phyloP scores from a whole-genome alignment of 805 yeast genomes.

The Yamadazyma olivae region DNA sequence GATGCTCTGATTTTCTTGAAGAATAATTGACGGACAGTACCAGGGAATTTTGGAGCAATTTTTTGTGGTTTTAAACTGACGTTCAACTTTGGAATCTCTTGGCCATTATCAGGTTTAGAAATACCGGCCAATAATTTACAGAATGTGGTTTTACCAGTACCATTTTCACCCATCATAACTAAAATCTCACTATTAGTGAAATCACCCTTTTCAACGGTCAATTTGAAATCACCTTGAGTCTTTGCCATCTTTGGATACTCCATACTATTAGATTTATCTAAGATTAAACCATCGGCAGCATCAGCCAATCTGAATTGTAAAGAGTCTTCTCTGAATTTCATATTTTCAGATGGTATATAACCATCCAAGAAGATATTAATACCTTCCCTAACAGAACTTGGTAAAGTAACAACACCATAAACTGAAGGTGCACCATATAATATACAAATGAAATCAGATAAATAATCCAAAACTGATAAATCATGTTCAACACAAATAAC shows the following conservation, averaged over 20 bases:
- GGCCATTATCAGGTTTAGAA: conserved; percentile 78
- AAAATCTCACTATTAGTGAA: conserved; percentile 95
- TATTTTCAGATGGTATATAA: conserved; percentile 93
- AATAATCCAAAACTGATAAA: conserved; percentile 93
- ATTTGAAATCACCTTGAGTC: conserved; percentile 95
- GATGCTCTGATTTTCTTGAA: conserved; percentile 94
- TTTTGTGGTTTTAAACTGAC: conserved; percentile 99
- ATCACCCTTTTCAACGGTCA: conserved; percentile 79
- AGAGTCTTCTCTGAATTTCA: conserved; percentile 95
- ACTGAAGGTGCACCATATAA: conserved; percentile 98
- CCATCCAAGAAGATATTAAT: conserved; percentile 98
- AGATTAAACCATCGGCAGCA: conserved; percentile 71
- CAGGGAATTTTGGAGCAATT: conserved; percentile 97
- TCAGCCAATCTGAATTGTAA: conserved; percentile 91
- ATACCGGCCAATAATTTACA: conserved; percentile 95
- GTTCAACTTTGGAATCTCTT: conserved; percentile 79
- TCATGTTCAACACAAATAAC: conserved; percentile 99
- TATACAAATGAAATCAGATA: conserved; percentile 95
- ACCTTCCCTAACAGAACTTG: conserved; percentile 97
- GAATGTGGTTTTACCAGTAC: conserved; percentile 98
- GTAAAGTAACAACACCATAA: conserved; percentile 97
- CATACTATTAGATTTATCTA: conserved; percentile 78
- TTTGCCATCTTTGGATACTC: conserved; percentile 78
- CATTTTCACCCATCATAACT: conserved; percentile 99
- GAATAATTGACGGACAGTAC: conserved; percentile 97